Evolutionary conservation across 352 stramenopile species (phyloP).

Genomic region (Phytophthora kernoviae): DNA sequence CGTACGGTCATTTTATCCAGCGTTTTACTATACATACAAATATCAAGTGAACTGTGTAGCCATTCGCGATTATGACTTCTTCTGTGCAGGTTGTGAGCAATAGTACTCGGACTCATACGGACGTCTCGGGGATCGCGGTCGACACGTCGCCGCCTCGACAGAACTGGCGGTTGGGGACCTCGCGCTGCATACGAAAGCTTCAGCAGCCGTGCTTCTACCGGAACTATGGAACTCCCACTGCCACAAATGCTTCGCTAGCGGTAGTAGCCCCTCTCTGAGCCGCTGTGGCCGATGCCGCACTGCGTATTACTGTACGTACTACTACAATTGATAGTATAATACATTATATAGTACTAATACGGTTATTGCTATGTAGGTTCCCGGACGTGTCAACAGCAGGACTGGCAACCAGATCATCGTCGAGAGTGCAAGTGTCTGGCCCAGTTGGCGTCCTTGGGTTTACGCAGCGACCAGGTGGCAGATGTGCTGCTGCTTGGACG

Average conservation of each 20-base stretch:
- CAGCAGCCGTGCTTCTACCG: constrained; percentile 52
- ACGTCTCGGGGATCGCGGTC: constrained; percentile 43
- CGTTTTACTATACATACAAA: not conserved
- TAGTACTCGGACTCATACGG: not conserved
- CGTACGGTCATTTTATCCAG: too few species aligned
- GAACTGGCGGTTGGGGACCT: constrained; percentile 36
- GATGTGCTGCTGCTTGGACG: constrained; percentile 64
- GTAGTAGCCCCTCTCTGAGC: constrained; percentile 29
- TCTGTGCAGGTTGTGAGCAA: not conserved
- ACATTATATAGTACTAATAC: not conserved
- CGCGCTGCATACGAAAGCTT: constrained; percentile 29
- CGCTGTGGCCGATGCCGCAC: constrained; percentile 62
- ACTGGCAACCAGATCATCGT: constrained; percentile 69
- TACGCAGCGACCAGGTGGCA: constrained; percentile 45
- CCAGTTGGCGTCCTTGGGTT: constrained; percentile 42
- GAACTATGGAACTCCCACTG: constrained; percentile 65
- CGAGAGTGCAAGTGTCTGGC: constrained; percentile 60
- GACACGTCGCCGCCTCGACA: constrained; percentile 33
- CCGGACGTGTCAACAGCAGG: constrained; percentile 56
- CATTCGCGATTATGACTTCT: not conserved
- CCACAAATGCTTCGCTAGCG: constrained; percentile 57
- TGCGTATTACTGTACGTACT: constrained; percentile 64
- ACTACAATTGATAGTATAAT: not conserved
- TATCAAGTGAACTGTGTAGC: not conserved
- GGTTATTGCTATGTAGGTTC: constrained; percentile 43